These are phyloP conservation scores for Saccharomyces hybrid DNA, from an alignment of 1,139 yeast genomes.

Conservation along the genomic window DNA sequence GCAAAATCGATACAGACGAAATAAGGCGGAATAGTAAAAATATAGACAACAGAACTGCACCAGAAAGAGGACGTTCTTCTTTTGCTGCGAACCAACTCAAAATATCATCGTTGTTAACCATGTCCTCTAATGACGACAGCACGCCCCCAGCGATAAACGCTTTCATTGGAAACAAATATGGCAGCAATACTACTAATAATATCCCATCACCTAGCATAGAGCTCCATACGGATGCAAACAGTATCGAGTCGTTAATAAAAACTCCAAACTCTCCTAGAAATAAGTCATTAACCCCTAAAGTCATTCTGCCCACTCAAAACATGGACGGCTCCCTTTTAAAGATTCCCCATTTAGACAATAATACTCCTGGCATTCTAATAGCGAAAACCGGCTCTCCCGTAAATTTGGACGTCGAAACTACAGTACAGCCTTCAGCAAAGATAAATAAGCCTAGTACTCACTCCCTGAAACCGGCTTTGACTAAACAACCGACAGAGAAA, in stretches of 20 bases:
- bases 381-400: slow-evolving; percentile 21
- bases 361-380: slow-evolving; percentile 10
- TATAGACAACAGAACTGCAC: neutral
- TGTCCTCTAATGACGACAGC: neutral
- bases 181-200: neutral
- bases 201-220: neutral
- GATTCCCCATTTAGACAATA: slow-evolving; percentile 1
- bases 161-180: neutral
- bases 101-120: slow-evolving; percentile 8
- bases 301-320: slow-evolving; percentile 20
- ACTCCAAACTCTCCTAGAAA: neutral
- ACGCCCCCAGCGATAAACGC: too few relatives aligned
- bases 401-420: slow-evolving; percentile 2
- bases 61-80: slow-evolving; percentile 3
- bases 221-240: neutral
- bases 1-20: neutral
- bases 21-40: slow-evolving; percentile 4
- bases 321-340: slow-evolving; percentile 4
- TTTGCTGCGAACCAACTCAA: slow-evolving; percentile 2
- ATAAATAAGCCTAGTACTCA: neutral
- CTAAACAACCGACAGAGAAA: neutral
- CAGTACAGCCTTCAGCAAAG: neutral
- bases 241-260: neutral
- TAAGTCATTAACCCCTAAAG: slow-evolving; percentile 5
- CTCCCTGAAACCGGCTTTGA: neutral